phyloP scores from a whole-genome alignment of 2,329 filamentous ascomycete species.

The Bretziella fagacearum region DNA sequence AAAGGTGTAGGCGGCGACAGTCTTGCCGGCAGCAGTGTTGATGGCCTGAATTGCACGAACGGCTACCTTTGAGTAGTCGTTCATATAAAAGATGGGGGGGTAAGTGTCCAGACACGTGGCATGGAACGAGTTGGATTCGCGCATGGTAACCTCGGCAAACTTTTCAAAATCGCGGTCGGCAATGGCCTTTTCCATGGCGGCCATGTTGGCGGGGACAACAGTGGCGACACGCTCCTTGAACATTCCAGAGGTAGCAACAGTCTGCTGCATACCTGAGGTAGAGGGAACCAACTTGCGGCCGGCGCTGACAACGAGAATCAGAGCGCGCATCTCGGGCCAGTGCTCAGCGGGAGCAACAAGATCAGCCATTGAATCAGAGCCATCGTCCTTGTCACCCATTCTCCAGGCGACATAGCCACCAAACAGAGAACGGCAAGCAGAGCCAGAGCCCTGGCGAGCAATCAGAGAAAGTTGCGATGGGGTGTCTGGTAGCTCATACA shows the following conservation, averaged over 20 bases:
- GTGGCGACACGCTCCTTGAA: slow-evolving; percentile 59
- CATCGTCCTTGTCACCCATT: slow-evolving; percentile 57
- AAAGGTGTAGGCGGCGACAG: slow-evolving; percentile 86
- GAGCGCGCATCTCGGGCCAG: slow-evolving; percentile 88
- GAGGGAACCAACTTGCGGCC: slow-evolving; percentile 92
- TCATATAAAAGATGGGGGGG: slow-evolving; percentile 97
- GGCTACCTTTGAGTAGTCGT: slow-evolving; percentile 75
- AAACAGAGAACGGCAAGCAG: slow-evolving; percentile 82
- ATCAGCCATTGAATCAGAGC: slow-evolving; percentile 72
- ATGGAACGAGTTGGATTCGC: slow-evolving; percentile 94
- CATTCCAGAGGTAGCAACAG: slow-evolving; percentile 75
- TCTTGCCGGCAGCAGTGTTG: slow-evolving; percentile 62
- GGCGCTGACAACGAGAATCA: slow-evolving; percentile 80
- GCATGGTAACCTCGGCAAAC: slow-evolving; percentile 88
- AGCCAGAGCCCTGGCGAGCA: slow-evolving; percentile 84
- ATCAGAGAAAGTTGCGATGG: slow-evolving; percentile 75
- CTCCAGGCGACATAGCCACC: slow-evolving; percentile 95
- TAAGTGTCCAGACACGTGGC: slow-evolving; percentile 87
- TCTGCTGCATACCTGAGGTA: slow-evolving; percentile 93
- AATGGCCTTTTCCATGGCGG: slow-evolving; percentile 69
- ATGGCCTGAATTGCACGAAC: slow-evolving; percentile 80
- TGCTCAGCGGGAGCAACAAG: slow-evolving; percentile 76
- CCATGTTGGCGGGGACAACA: slow-evolving; percentile 73
- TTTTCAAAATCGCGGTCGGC: slow-evolving; percentile 60
- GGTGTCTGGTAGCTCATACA: slow-evolving; percentile 70